phyloP scores from a whole-genome alignment of 306 rosid species.

The Arachis hypogaea region DNA sequence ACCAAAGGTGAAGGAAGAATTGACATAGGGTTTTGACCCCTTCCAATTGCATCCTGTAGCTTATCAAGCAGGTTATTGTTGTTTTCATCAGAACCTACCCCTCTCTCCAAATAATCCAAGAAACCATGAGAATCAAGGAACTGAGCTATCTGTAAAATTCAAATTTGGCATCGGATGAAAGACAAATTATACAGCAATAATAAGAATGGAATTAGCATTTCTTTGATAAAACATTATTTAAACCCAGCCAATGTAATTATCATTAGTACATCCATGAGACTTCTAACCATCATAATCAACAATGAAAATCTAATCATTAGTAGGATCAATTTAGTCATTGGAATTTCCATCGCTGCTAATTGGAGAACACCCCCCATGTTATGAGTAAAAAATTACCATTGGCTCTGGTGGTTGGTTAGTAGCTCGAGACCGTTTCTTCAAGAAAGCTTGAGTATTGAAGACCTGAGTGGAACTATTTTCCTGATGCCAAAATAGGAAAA shows the following conservation, averaged over 20 bases:
- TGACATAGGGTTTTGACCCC: slow-evolving; percentile 96
- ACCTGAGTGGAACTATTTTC: slow-evolving; percentile 76
- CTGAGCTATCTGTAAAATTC: slow-evolving; percentile 65
- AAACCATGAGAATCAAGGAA: slow-evolving; percentile 94
- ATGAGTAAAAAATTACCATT: slow-evolving; percentile 66
- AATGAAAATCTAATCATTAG: slow-evolving; percentile 24
- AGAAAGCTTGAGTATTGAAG: slow-evolving; percentile 89
- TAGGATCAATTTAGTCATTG: slow-evolving; percentile 32
- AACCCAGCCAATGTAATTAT: neutral
- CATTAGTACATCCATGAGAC: slow-evolving; percentile 21
- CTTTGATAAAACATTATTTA: slow-evolving; percentile 25
- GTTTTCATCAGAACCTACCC: slow-evolving; percentile 78
- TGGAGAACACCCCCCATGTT: slow-evolving; percentile 36
- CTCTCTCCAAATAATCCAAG: slow-evolving; percentile 91
- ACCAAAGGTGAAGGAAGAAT: slow-evolving; percentile 64
- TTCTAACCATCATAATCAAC: slow-evolving; percentile 28
- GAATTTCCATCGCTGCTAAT: slow-evolving; percentile 30
- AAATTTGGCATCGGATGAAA: slow-evolving; percentile 38
- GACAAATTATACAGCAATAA: slow-evolving; percentile 19
- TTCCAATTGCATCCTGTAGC: slow-evolving; percentile 96
- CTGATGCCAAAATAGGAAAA: slow-evolving; percentile 46
- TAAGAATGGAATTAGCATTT: slow-evolving; percentile 19
- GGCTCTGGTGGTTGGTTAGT: slow-evolving; percentile 88
- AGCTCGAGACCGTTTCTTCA: slow-evolving; percentile 88
- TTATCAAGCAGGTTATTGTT: slow-evolving; percentile 86